Evolutionary conservation across 140 eudicot species (phyloP).

Genomic region (Erigeron philadelphicus): DNA sequence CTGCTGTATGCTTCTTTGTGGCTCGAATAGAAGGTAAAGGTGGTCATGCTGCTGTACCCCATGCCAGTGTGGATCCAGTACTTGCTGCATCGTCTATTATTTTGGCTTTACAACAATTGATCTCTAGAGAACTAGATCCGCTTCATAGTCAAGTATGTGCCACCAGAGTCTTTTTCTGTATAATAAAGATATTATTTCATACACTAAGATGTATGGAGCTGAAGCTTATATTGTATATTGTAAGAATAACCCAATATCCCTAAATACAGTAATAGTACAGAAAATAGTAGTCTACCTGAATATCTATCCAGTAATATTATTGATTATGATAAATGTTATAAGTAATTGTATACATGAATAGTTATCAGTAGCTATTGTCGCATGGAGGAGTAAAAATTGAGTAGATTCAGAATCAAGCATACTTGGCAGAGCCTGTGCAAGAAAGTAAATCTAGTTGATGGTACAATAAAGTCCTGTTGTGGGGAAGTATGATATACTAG

Average conservation of each 20-base stretch:
- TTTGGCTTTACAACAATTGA: constrained; percentile 63
- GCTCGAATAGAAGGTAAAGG: constrained; percentile 66
- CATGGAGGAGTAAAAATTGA: neutral
- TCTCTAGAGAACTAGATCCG: constrained; percentile 83
- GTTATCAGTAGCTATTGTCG: too few relatives aligned
- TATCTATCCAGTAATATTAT: too few relatives aligned
- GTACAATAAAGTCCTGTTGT: neutral
- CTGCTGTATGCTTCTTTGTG: constrained; percentile 55
- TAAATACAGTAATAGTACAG: neutral
- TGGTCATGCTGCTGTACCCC: constrained; percentile 75
- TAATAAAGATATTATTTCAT: neutral
- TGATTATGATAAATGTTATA: too few relatives aligned
- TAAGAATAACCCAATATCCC: neutral
- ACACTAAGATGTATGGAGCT: neutral
- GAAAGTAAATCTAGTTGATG: neutral
- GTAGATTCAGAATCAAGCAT: neutral
- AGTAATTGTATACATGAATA: too few relatives aligned
- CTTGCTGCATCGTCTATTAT: constrained; percentile 63
- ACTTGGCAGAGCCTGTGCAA: neutral
- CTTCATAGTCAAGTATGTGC: constrained; percentile 57
- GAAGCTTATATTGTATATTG: neutral
- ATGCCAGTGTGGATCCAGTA: constrained; percentile 52
- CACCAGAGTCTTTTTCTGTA: constrained; percentile 1
- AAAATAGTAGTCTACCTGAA: too few relatives aligned
- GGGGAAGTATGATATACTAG: neutral